Conservation (phyloP, 805 yeast genomes). For the Kluyveromyces aestuarii region DNA sequence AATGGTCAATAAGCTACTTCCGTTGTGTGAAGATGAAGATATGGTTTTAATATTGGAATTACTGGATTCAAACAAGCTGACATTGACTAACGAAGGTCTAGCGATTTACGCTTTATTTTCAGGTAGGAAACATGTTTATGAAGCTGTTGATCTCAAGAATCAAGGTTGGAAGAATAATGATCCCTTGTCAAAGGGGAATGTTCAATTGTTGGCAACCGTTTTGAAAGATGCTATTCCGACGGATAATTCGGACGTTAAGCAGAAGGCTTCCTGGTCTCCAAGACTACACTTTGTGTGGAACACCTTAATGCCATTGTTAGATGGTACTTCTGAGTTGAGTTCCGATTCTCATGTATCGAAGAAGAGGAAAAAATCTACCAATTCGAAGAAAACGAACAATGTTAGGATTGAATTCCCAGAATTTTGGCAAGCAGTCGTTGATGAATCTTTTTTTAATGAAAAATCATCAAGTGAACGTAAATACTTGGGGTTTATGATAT, state of each 20-base stretch:
- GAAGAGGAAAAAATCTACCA: constrained; percentile 33
- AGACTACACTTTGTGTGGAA: constrained; percentile 72
- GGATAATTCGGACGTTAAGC: constrained; percentile 19
- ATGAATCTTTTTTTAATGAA: constrained; percentile 68
- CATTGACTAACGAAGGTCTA: constrained; percentile 70
- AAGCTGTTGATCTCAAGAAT: constrained; percentile 12
- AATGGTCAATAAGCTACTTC: constrained; percentile 30
- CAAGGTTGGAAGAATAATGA: constrained; percentile 58
- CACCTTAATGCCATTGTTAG: constrained; percentile 40
- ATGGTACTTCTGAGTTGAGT: constrained; percentile 10
- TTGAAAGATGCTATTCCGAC: constrained; percentile 41
- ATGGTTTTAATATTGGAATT: constrained; percentile 30
- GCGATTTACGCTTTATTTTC: constrained; percentile 47
- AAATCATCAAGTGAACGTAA: constrained; percentile 80
- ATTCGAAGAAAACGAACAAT: constrained; percentile 10
- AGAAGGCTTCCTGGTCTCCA: constrained; percentile 69
- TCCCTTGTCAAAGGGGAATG: constrained; percentile 66
- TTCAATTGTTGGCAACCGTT: constrained; percentile 50
- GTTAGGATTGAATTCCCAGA: constrained; percentile 39
- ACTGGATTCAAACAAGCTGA: constrained; percentile 44
- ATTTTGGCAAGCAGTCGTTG: constrained; percentile 74
- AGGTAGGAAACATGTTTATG: not conserved
- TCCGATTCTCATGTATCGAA: constrained; percentile 23
- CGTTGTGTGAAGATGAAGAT: constrained; percentile 12
- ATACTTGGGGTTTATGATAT: constrained; percentile 74